These are phyloP conservation scores for Aquilaria agallochum DNA, from an alignment of 441 rosid species.

Conservation along the genomic window DNA sequence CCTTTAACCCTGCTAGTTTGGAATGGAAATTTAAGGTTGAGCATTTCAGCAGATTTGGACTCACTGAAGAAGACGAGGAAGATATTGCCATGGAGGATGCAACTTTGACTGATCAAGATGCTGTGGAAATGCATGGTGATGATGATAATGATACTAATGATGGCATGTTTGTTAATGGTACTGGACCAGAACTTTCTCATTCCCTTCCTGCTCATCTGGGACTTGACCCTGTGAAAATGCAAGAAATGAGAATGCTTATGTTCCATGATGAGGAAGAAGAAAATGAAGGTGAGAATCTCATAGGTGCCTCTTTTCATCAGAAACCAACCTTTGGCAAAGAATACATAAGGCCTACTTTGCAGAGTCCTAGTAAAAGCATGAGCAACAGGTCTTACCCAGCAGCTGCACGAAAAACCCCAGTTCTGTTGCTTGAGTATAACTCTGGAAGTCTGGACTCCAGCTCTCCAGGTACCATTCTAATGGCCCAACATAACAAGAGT, in stretches of 20 bases:
- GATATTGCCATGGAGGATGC: conserved; percentile 76
- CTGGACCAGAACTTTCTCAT: conserved; percentile 74
- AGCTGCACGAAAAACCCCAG: conserved; percentile 58
- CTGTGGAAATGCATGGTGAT: conserved; percentile 32
- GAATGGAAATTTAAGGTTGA: conserved; percentile 80
- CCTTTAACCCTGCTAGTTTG: conserved; percentile 50
- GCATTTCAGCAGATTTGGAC: conserved; percentile 95
- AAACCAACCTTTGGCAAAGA: conserved; percentile 43
- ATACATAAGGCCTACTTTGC: conserved; percentile 35
- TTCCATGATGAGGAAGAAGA: conserved; percentile 58
- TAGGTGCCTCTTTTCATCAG: conserved; percentile 30
- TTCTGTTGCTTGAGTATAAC: conserved; percentile 80
- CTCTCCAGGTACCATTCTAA: conserved; percentile 58
- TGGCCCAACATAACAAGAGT: conserved; percentile 74
- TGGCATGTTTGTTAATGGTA: conserved; percentile 37
- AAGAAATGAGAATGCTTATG: conserved; percentile 83
- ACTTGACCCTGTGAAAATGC: conserved; percentile 85
- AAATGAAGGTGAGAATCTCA: conserved; percentile 42
- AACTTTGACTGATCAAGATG: conserved; percentile 33
- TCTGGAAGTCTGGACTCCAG: conserved; percentile 47
- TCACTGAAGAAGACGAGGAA: conserved; percentile 90
- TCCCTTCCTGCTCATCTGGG: conserved; percentile 96
- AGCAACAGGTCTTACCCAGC: conserved; percentile 46
- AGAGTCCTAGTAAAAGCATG: conserved; percentile 42
- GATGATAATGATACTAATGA: conserved; percentile 39